Evolutionary conservation across 225 moss, liverwort and hornwort species (phyloP).

Genomic region (Pseudoscleropodium purum): DNA sequence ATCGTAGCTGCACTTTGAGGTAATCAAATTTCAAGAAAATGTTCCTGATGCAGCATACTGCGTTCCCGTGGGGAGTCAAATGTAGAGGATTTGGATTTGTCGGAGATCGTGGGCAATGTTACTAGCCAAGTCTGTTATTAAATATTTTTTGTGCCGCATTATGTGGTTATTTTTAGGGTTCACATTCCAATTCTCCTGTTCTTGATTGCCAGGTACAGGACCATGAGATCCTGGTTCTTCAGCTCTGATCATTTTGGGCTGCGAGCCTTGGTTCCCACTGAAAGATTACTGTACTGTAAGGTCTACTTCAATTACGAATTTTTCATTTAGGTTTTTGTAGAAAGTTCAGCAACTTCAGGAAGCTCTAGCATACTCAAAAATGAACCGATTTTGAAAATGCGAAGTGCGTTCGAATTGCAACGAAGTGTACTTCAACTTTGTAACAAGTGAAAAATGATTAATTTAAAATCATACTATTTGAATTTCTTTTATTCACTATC

Average conservation of each 20-base stretch:
- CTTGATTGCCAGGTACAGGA: background rate
- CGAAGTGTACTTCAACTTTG: too few species aligned
- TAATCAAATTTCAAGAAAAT: background rate
- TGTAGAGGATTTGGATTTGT: background rate
- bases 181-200: background rate
- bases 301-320: too few species aligned
- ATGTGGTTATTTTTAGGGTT: background rate
- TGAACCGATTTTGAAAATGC: too few species aligned
- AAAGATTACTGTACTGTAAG: background rate
- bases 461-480: too few species aligned
- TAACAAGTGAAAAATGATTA: too few species aligned
- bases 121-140: background rate
- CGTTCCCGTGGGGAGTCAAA: background rate
- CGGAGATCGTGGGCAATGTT: background rate
- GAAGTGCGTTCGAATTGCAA: too few species aligned
- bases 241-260: background rate
- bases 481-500: too few species aligned
- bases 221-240: background rate
- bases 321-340: too few species aligned
- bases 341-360: too few species aligned
- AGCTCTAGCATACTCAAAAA: too few species aligned
- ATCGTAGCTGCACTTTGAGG: background rate
- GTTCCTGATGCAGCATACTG: background rate
- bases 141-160: background rate
- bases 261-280: background rate